Conservation (phyloP, 2,329 filamentous ascomycete species). For the Alternaria brassicae region DNA sequence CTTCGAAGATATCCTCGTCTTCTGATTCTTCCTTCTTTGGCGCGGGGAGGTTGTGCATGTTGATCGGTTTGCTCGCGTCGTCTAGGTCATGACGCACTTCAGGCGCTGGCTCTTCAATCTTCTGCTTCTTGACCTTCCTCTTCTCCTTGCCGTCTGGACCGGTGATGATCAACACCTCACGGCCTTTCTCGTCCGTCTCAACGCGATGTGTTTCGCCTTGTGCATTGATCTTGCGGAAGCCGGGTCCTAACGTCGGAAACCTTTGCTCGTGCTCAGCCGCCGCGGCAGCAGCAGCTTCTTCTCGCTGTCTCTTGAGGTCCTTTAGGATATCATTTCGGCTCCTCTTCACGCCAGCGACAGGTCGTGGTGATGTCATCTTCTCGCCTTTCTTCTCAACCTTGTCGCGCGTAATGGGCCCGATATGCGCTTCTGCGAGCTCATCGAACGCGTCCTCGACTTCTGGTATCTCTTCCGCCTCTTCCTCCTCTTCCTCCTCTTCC, state of each 20-base stretch:
- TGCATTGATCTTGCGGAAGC: constrained; percentile 62
- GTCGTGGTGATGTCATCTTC: constrained; percentile 54
- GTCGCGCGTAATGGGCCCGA: constrained; percentile 71
- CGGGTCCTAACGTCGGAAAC: constrained; percentile 59
- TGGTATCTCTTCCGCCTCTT: constrained; percentile 33
- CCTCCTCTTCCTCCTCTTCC: constrained; percentile 29
- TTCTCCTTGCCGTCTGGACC: constrained; percentile 68
- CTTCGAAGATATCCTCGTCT: constrained; percentile 69
- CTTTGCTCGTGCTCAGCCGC: constrained; percentile 50
- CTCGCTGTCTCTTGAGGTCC: constrained; percentile 64
- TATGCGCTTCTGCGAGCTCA: constrained; percentile 68
- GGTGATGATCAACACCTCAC: constrained; percentile 66
- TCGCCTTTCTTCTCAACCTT: constrained; percentile 62
- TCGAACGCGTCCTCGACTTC: constrained; percentile 57
- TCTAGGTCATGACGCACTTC: constrained; percentile 55
- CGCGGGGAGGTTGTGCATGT: constrained; percentile 47
- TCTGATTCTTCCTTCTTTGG: constrained; percentile 52
- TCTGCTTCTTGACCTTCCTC: constrained; percentile 65
- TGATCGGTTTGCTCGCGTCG: constrained; percentile 55
- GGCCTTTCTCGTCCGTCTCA: constrained; percentile 62
- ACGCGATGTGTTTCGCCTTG: constrained; percentile 61
- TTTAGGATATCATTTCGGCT: constrained; percentile 66
- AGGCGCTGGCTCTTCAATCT: constrained; percentile 41
- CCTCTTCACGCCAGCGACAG: constrained; percentile 58
- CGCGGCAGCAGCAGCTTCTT: constrained; percentile 54